phyloP scores from a whole-genome alignment of 179 eudicot genomes.

The Patellifolia procumbens region DNA sequence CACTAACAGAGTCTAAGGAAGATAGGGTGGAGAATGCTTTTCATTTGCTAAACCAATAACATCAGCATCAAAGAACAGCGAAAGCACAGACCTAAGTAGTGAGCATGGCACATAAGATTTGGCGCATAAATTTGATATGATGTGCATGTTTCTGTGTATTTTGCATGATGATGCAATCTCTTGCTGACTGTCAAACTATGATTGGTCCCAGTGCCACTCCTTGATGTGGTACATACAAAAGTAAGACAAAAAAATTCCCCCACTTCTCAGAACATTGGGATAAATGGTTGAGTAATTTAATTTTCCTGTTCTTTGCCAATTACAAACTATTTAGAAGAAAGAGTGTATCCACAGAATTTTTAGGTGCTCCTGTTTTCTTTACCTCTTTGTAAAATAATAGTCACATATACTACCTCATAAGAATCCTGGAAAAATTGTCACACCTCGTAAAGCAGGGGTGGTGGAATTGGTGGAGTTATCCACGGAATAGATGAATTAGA shows the following conservation, averaged over 20 bases:
- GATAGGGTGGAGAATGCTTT: constrained; percentile 5
- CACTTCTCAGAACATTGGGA: too few relatives aligned
- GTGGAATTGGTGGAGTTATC: not conserved
- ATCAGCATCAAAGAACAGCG: constrained; percentile 23
- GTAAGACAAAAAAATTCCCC: too few relatives aligned
- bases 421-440: too few relatives aligned
- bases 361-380: too few relatives aligned
- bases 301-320: not conserved
- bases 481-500: not conserved
- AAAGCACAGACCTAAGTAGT: constrained; percentile 2
- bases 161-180: constrained; percentile 15
- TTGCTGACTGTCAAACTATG: not conserved
- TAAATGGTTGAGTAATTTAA: not conserved
- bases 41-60: not conserved
- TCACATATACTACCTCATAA: too few relatives aligned
- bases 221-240: not conserved
- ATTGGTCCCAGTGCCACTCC: not conserved
- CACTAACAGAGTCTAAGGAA: too few relatives aligned
- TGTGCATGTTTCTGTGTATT: not conserved
- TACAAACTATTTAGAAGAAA: not conserved
- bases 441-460: too few relatives aligned
- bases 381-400: too few relatives aligned
- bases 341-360: not conserved
- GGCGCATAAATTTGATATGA: constrained; percentile 12
- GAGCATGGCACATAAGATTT: constrained; percentile 13